A percentile compares a stretch with the other conserved stretches of the same genome.
These are phyloP conservation scores for Boletus mariae DNA, from an alignment of 1,284 basidiomycete species.

Conservation along the genomic window DNA sequence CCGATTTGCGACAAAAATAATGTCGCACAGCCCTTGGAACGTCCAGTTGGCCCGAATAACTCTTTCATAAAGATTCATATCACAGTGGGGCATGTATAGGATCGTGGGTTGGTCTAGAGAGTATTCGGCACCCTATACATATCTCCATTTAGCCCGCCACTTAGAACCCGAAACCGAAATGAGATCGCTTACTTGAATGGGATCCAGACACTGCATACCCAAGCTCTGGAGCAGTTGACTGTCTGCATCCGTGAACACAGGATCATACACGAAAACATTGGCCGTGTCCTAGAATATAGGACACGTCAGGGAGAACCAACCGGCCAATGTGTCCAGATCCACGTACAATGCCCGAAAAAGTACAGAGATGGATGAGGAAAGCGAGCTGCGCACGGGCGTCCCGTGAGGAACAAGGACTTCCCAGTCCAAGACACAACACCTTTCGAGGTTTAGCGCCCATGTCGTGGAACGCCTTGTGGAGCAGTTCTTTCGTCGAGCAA, in stretches of 20 bases:
- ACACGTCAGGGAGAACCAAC: background rate
- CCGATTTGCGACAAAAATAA: slow-evolving; percentile 46
- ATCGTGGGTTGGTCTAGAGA: slow-evolving; percentile 47
- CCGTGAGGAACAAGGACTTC: slow-evolving; percentile 58
- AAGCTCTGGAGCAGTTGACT: slow-evolving; percentile 46
- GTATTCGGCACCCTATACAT: slow-evolving; percentile 37
- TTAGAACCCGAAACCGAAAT: background rate
- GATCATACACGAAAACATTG: slow-evolving; percentile 60
- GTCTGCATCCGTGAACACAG: slow-evolving; percentile 64
- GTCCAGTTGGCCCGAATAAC: slow-evolving; percentile 62
- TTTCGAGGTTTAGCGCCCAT: slow-evolving; percentile 20
- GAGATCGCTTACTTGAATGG: slow-evolving; percentile 44
- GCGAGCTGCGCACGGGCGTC: slow-evolving; percentile 65
- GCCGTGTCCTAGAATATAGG: slow-evolving; percentile 39
- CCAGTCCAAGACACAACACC: slow-evolving; percentile 65
- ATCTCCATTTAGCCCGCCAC: slow-evolving; percentile 9
- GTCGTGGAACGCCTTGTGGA: slow-evolving; percentile 35
- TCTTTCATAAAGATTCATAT: slow-evolving; percentile 63
- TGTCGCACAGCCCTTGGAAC: slow-evolving; percentile 32
- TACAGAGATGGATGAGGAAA: slow-evolving; percentile 55
- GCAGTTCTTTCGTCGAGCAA: slow-evolving; percentile 28
- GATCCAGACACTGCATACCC: slow-evolving; percentile 45
- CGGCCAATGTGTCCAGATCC: background rate
- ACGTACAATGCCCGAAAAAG: slow-evolving; percentile 56
- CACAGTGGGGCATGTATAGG: slow-evolving; percentile 76